phyloP scores from a whole-genome alignment of 2,329 filamentous ascomycete species.

The Ophiostoma himal-ulmi region DNA sequence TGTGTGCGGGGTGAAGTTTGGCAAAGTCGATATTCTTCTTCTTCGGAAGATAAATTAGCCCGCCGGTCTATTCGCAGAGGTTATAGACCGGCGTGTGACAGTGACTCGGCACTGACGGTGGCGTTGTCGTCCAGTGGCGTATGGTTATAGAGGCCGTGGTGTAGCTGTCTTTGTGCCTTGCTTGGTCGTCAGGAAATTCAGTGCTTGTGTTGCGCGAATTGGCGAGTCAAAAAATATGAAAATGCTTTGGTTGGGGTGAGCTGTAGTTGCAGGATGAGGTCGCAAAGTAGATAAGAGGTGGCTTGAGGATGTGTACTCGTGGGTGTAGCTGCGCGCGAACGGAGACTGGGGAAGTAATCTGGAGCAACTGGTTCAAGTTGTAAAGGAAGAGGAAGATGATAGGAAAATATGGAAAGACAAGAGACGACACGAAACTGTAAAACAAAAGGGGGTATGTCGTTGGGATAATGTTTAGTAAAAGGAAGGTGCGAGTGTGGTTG shows the following conservation, averaged over 20 bases:
- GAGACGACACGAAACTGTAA: not conserved
- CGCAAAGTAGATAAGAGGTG: not conserved
- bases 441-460: not conserved
- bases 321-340: not conserved
- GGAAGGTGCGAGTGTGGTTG: not conserved
- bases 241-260: not conserved
- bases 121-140: not conserved
- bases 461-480: not conserved
- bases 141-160: not conserved
- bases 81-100: not conserved
- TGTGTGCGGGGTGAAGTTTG: not conserved
- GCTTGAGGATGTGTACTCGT: not conserved
- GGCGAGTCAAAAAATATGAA: not conserved
- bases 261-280: not conserved
- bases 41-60: too few species aligned
- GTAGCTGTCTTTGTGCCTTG: not conserved
- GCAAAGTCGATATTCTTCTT: not conserved
- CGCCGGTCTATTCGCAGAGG: not conserved
- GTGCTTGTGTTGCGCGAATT: not conserved
- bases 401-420: not conserved
- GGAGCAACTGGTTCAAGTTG: not conserved
- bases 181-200: not conserved
- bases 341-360: not conserved
- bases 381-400: too few species aligned
- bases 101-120: not conserved